Evolutionary conservation across 257 asterid genomes (phyloP), one percentile per base, ranked within the genome.

Genomic region (Solanum neorickii): DNA sequence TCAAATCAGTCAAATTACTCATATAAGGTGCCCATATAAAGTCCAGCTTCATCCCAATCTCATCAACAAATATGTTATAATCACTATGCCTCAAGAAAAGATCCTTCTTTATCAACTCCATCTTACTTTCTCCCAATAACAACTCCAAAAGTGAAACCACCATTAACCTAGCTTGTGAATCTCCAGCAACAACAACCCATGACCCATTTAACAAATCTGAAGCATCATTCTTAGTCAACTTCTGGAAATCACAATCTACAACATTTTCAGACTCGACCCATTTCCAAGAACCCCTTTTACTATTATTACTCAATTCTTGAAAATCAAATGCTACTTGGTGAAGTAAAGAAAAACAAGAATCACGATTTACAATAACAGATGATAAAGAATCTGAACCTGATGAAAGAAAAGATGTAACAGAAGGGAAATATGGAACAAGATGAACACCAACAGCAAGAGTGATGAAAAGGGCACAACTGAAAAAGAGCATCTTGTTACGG

Each of bases 361-460:
- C 94, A 23, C 89, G 94, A 86, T 90, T 90, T 46, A 89, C 47
- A 83, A 80, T 84, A 46, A 87, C n/a, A 18, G 91, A 86, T 68
- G 88, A 56, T 5, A 62, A 62, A 8, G 87, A 74, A 62, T 12
- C 70, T 62, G 70, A 62, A 62, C 92, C 47, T 5, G 92, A 84
- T 1, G 92, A 86, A 46, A 97, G 89, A 41, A 95, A 87, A 66
- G 85, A 72, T 5, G 97, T 89, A 85, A 94, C 66, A 13, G 97
- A 88, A 60, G 98, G 98, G 88, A 97, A 93, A 90, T 94, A 97
- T 5, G 99, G 99, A 88, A 93, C 93, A 86, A 96, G 86, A 89
- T 97, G 99, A 88, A 97, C 99, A 86, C 98, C 95, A 68, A 97
- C 97, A 74, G 98, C 96, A n/a, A 97, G 98, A 15, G 99, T 95